phyloP scores from a whole-genome alignment of 495 filamentous ascomycete species.

The Chlorociboria aeruginascens region DNA sequence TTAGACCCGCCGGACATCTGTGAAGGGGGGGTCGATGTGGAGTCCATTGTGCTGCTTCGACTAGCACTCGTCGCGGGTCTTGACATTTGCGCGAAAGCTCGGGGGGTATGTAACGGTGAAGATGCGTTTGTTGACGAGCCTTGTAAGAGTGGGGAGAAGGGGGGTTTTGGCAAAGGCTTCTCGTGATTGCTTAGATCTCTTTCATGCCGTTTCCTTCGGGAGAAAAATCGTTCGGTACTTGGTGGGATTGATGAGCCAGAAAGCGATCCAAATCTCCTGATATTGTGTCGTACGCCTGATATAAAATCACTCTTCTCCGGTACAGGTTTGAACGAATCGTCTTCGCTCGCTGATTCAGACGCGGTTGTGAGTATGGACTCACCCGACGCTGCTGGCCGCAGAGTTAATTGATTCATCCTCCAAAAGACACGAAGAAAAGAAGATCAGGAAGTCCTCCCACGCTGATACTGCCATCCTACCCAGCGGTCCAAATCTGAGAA shows the following conservation, averaged over 20 bases:
- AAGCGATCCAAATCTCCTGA: slow-evolving; percentile 31
- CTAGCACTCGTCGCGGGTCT: slow-evolving; percentile 22
- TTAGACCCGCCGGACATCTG: slow-evolving; percentile 24
- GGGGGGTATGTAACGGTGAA: slow-evolving; percentile 12
- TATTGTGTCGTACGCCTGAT: slow-evolving; percentile 35
- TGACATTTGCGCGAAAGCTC: slow-evolving; percentile 12
- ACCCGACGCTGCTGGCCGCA: slow-evolving; percentile 12
- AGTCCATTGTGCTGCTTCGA: slow-evolving; percentile 49
- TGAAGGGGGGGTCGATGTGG: slow-evolving; percentile 34
- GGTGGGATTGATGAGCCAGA: slow-evolving; percentile 15
- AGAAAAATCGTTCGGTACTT: background rate
- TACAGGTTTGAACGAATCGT: slow-evolving; percentile 23
- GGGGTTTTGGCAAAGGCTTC: slow-evolving; percentile 36
- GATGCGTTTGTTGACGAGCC: slow-evolving; percentile 1
- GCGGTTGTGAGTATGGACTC: slow-evolving; percentile 14
- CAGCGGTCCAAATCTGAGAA: no score
- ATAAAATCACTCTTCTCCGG: slow-evolving; percentile 26
- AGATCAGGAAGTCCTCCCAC: no score
- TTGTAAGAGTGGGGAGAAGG: slow-evolving; percentile 9
- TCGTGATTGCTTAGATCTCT: slow-evolving; percentile 35
- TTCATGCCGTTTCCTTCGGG: slow-evolving; percentile 27
- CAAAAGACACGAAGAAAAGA: no score
- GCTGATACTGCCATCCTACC: no score
- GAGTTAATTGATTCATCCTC: slow-evolving; percentile 10
- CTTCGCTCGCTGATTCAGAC: slow-evolving; percentile 27